phyloP scores from a whole-genome alignment of 257 asterid species.

The Osmanthus fragrans region DNA sequence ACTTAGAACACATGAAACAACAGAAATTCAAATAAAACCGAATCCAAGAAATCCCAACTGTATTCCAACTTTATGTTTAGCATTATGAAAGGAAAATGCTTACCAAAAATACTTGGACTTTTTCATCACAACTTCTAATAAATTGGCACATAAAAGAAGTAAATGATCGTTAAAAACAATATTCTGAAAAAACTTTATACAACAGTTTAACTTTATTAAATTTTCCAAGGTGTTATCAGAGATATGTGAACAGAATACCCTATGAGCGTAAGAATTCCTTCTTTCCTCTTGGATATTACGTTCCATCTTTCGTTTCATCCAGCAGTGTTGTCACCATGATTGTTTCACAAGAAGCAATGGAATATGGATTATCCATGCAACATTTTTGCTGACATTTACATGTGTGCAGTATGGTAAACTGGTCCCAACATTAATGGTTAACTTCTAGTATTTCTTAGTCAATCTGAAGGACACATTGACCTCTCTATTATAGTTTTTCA shows the following conservation, averaged over 20 bases:
- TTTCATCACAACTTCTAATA: background rate
- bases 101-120: background rate
- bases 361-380: background rate
- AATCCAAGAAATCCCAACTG: background rate
- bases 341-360: background rate
- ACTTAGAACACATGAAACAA: background rate
- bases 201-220: background rate
- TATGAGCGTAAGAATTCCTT: background rate
- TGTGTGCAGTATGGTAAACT: background rate
- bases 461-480: too few species aligned
- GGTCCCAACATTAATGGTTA: too few species aligned
- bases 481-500: background rate
- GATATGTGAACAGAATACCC: background rate
- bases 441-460: too few species aligned
- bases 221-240: background rate
- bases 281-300: background rate
- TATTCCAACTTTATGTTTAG: background rate
- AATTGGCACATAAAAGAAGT: background rate
- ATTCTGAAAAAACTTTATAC: background rate
- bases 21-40: background rate
- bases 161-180: background rate
- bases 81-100: background rate
- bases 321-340: background rate
- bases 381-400: background rate
- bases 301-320: background rate